Evolutionary conservation across 2,329 filamentous ascomycete species (phyloP), one percentile per base, ranked within the genome.

Genomic region (Aspergillus pseudotamarii): DNA sequence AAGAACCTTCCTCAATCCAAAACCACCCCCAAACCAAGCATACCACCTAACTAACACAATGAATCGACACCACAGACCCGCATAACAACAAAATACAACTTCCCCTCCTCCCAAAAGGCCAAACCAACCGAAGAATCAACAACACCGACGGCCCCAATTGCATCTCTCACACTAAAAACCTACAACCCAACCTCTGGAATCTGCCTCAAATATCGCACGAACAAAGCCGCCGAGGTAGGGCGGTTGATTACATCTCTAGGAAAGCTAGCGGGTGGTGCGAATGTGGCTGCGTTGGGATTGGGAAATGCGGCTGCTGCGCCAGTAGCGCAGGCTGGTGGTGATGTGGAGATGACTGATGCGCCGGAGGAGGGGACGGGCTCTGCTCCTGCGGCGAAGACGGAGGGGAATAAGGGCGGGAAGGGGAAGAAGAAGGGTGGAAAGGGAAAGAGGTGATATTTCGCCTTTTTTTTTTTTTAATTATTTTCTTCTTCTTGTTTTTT

Each of bases 31-130:
- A 51, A 41, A 41, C 16, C 21, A 23, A 48, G 12, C 45, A 32
- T 45, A 12, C 16, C 23, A 32, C n/a, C 19, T 56, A 59, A 34
- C 6, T 58, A 61, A 62, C 51, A 55, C 28, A 26, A 61, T 32
- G 36, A 64, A 58, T 23, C 11, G 2, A 6, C n/a, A n/a, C 23
- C 23, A 48, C 73, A 97, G 94, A 94, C 94, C 55, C 88, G 89
- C 74, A 92, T 98, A 81, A 96, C 93, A 69, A 97, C 94, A 67
- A 93, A 91, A 84, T 99, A 98, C 87, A 90, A 88, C 76, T 88
- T 94, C 76, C 75, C 78, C 16, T 70, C 66, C 65, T 61, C 71
- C 64, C 67, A 77, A 63, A 70, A 75, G 63, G 53, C 74, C 46
- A 72, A 74, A 71, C 60, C 70, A 71, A 66, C 76, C n/a, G 63